Evolutionary conservation across 768 basidiomycete species (phyloP), one percentile per base, ranked within the genome.

Genomic region (Termitomyces sp.): DNA sequence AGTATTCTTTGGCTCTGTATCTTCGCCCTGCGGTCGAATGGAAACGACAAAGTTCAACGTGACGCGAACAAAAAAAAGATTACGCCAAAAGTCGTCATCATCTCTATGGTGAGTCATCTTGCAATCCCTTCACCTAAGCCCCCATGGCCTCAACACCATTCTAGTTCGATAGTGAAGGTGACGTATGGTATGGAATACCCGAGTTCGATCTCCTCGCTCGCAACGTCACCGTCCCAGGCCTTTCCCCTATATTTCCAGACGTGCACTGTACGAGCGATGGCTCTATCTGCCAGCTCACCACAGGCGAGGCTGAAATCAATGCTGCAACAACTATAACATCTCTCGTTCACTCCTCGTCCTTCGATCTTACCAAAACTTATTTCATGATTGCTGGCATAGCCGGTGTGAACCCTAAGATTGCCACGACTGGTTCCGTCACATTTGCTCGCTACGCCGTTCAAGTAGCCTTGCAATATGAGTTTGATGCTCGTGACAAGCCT

Each of bases 381-480:
- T 61, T 57, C 46, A 46, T 61, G 45, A 57, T 61, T 44, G 60
- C 56, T 10, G 60, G 60, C 45, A 61, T 61, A n/a, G 56, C 52
- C 22, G 60, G 60, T 9, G 56, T 61, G 8, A 61, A 44, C 30
- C 60, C 60, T 36, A 61, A 57, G 35, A 7, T 57, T 8, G 60
- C 56, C 16, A 61, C 60, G 0, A 57, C 56, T 2, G 60, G 60
- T 8, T 57, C 60, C 13, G 60, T 61, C 30, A 61, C 60, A 2
- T 61, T 61, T 40, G 60, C 60, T 42, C 60, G 60, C 46, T 61
- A 48, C 20, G 56, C 60, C 33, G 56, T 61, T 9, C 60, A 61
- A 38, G 60, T 61, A 24, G 51, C 56, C 52, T 42, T 61, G 28
- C 60, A 61, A 38, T 46, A 57, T 32, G 60, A 61, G 28, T 61